Evolutionary conservation across 164 flowering plant genomes (phyloP), one percentile per base, ranked within the genome.

Genomic region (Magnolia changhungtana): DNA sequence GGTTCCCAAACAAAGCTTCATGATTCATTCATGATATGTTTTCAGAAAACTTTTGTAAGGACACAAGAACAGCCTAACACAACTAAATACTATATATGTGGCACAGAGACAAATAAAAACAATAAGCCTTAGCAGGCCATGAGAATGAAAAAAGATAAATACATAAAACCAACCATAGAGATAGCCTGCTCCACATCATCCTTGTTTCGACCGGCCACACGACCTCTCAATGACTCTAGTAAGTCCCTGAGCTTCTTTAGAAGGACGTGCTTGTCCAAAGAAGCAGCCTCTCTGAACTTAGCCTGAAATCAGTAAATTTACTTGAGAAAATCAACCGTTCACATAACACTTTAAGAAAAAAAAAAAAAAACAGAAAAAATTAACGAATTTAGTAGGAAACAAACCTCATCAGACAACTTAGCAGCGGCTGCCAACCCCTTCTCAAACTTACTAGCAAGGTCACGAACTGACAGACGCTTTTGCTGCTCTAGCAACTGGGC

Each of bases 221-320:
- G 92, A 16, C 97, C 98, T 84, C 88, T 89, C 71, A 96, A 78
- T 63, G 93, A 80, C 84, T 96, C 99, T 72, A 96, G 84, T 59
- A 96, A 90, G 89, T 96, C 99, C 81, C 98, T 87, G 75, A 96
- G 97, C 83, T 93, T 96, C 90, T 92, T 96, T 83, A 96, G 72
- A 80, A 96, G 91, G 71, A 96, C 98, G 80, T 96, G 98, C 71
- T 89, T 93, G 82, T 96, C 99, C 86, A 92, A 83, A 55, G 98
- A 92, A 83, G 91, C 90, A 31, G 85, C 92, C 80, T 96, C 98
- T 81, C 89, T 85, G 21, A 90, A 85, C 82, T 85, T 94, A 31
- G 93, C 97, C 99, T 96, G 89, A 81, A 85, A 74, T 55, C 8
- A 14, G 7, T 9, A 31, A 31, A 68, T 20, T 20, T 20, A 64